phyloP scores from a whole-genome alignment of 768 basidiomycete genomes.

The Tephrocybe sp. region DNA sequence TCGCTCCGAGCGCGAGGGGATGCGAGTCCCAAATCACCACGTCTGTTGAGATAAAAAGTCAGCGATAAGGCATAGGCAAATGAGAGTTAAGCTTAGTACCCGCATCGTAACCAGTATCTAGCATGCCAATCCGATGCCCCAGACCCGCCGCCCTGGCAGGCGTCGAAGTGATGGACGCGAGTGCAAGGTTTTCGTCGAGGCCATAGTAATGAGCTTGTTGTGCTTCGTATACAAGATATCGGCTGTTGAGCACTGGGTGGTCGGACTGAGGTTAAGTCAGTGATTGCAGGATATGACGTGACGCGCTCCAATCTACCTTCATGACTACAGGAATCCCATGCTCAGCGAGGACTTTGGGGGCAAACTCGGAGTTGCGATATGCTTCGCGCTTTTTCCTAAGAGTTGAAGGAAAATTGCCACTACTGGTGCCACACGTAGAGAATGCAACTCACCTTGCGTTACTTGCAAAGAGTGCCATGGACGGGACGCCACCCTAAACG shows the following conservation, averaged over 20 bases:
- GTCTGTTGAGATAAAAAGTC: slow-evolving; percentile 26
- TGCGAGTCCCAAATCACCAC: slow-evolving; percentile 70
- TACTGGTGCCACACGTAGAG: not conserved
- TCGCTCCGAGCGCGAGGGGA: slow-evolving; percentile 75
- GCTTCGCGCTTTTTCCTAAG: slow-evolving; percentile 44
- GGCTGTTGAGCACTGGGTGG: slow-evolving; percentile 56
- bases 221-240: slow-evolving; percentile 70
- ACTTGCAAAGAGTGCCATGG: slow-evolving; percentile 71
- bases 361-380: slow-evolving; percentile 72
- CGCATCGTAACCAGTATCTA: slow-evolving; percentile 44
- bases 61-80: not conserved
- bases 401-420: not conserved
- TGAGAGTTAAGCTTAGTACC: slow-evolving; percentile 7
- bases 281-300: not conserved
- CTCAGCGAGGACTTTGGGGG: slow-evolving; percentile 66
- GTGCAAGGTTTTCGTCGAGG: slow-evolving; percentile 51
- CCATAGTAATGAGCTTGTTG: slow-evolving; percentile 69
- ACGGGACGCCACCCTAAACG: slow-evolving; percentile 47
- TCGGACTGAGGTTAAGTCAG: slow-evolving; percentile 36
- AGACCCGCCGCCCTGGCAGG: slow-evolving; percentile 65
- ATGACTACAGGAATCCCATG: slow-evolving; percentile 65
- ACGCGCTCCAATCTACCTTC: slow-evolving; percentile 44
- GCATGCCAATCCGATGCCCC: slow-evolving; percentile 62
- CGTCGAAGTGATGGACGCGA: slow-evolving; percentile 61
- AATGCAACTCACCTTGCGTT: slow-evolving; percentile 39